Evolutionary conservation across 305 asterid genomes (phyloP).

Genomic region (Stenogyne calaminthoides): DNA sequence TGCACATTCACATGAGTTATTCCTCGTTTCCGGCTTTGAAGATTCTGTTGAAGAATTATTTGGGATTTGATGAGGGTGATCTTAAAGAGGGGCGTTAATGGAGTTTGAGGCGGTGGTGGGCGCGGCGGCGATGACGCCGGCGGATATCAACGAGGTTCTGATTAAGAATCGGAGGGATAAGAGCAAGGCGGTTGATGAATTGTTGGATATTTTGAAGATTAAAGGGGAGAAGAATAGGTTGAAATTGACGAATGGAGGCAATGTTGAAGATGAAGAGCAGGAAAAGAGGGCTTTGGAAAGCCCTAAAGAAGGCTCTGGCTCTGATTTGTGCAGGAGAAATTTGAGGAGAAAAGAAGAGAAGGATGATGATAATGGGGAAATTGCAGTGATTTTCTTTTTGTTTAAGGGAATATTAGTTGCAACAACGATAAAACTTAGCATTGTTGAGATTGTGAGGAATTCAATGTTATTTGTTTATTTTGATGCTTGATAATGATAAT

Average conservation of each 20-base stretch:
- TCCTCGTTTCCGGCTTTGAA: conserved; percentile 58
- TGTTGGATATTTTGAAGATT: conserved; percentile 45
- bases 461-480: conserved; percentile 32
- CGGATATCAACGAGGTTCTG: conserved; percentile 77
- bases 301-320: conserved; percentile 42
- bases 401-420: not conserved
- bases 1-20: conserved; percentile 87
- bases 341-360: conserved; percentile 27
- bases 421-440: not conserved
- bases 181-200: conserved; percentile 55
- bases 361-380: conserved; percentile 30
- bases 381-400: conserved; percentile 19
- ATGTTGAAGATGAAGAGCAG: conserved; percentile 67
- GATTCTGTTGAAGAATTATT: conserved; percentile 70
- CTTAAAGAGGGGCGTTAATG: conserved; percentile 30
- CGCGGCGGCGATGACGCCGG: conserved; percentile 82
- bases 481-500: conserved; percentile 10
- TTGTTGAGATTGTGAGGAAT: conserved; percentile 14
- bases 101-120: conserved; percentile 51
- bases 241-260: not conserved
- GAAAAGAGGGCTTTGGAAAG: conserved; percentile 80
- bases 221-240: conserved; percentile 48
- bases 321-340: conserved; percentile 28
- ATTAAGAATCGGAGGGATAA: conserved; percentile 70
- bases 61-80: conserved; percentile 52